Evolutionary conservation across 2,329 filamentous ascomycete genomes (phyloP).

Genomic region (Bisporella sp.): DNA sequence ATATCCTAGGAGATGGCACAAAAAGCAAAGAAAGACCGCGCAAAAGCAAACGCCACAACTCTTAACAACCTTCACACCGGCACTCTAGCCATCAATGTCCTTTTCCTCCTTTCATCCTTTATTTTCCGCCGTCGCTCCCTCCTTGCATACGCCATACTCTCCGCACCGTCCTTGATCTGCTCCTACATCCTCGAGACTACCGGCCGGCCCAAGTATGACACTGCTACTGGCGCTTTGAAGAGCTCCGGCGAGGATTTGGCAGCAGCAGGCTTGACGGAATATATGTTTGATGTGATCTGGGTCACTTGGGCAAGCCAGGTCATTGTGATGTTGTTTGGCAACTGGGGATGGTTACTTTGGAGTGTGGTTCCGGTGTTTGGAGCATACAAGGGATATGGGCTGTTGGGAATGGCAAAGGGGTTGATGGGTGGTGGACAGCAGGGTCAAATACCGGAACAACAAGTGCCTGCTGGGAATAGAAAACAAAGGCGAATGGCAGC

Average conservation of each 20-base stretch:
- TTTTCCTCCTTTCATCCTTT: slow-evolving; percentile 70
- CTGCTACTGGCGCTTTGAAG: slow-evolving; percentile 48
- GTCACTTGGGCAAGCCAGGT: slow-evolving; percentile 79
- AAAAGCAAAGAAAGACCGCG: slow-evolving; percentile 42
- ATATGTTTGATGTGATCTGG: slow-evolving; percentile 96
- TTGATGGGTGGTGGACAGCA: slow-evolving; percentile 26
- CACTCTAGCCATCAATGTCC: slow-evolving; percentile 60
- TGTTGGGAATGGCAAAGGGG: slow-evolving; percentile 26
- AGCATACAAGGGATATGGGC: slow-evolving; percentile 25
- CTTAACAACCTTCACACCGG: slow-evolving; percentile 79
- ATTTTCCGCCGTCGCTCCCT: slow-evolving; percentile 55
- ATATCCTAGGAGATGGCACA: slow-evolving; percentile 24
- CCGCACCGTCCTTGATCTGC: slow-evolving; percentile 67
- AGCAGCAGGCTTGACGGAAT: slow-evolving; percentile 85
- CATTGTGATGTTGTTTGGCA: slow-evolving; percentile 70
- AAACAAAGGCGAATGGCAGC: slow-evolving; percentile 24
- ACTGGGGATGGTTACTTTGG: slow-evolving; percentile 68
- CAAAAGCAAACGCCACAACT: slow-evolving; percentile 69
- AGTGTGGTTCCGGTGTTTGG: slow-evolving; percentile 25
- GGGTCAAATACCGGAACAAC: slow-evolving; percentile 20
- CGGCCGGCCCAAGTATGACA: slow-evolving; percentile 67
- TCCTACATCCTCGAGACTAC: slow-evolving; percentile 81
- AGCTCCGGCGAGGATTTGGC: slow-evolving; percentile 81
- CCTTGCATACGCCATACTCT: slow-evolving; percentile 64
- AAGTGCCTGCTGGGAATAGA: slow-evolving; percentile 23